Percentiles rank a stretch among this genome's conserved stretches.
Evolutionary conservation across 441 rosid genomes (phyloP).

Genomic region (Erodium trifolium): DNA sequence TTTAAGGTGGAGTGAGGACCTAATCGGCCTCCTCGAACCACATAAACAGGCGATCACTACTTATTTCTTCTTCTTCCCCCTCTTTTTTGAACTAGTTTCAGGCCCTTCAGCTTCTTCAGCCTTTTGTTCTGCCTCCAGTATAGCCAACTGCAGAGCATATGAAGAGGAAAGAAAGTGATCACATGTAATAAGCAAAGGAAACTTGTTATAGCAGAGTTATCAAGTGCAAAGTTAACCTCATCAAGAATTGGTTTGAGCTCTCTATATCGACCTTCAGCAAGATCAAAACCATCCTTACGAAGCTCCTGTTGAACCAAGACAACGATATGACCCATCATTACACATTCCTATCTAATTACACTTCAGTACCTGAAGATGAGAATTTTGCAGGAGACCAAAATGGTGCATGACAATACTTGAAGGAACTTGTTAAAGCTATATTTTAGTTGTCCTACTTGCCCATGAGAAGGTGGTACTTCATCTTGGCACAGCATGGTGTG

Average conservation of each 20-base stretch:
- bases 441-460: not conserved
- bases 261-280: slow-evolving; percentile 73
- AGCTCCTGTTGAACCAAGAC: slow-evolving; percentile 54
- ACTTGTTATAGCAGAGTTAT: not conserved
- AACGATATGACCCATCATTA: not conserved
- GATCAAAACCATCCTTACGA: slow-evolving; percentile 93
- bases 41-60: not conserved
- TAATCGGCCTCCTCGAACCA: not conserved
- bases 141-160: slow-evolving; percentile 45
- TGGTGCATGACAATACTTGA: not conserved
- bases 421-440: not conserved
- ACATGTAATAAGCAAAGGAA: not conserved
- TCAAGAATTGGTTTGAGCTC: slow-evolving; percentile 94
- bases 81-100: slow-evolving; percentile 62
- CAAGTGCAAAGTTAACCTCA: slow-evolving; percentile 44
- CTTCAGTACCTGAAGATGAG: not conserved
- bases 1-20: slow-evolving; percentile 5
- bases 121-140: slow-evolving; percentile 87
- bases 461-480: not conserved
- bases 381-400: not conserved
- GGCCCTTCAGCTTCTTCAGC: slow-evolving; percentile 87
- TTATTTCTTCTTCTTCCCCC: slow-evolving; percentile 58
- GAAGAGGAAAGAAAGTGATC: slow-evolving; percentile 1
- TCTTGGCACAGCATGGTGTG: not conserved
- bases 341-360: not conserved